Percentiles rank a stretch among this genome's conserved stretches.
phyloP scores from a whole-genome alignment of 2,329 filamentous ascomycete genomes.

The Aureobasidium sp. region DNA sequence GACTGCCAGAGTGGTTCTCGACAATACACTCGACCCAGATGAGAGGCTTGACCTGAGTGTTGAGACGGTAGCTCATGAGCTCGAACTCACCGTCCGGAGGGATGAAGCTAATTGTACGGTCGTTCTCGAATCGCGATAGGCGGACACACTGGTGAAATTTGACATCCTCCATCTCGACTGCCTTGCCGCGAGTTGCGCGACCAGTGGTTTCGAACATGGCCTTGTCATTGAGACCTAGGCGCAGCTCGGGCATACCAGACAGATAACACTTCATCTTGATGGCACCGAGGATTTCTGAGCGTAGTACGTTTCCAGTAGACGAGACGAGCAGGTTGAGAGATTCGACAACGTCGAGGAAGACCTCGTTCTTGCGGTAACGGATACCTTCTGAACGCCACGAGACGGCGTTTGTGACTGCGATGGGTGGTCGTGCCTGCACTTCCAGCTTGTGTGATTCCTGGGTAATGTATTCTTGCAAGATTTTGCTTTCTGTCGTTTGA shows the following conservation, averaged over 20 bases:
- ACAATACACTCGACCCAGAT: constrained; percentile 99
- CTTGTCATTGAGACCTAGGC: constrained; percentile 93
- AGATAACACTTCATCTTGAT: constrained; percentile 99
- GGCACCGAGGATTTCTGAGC: constrained; percentile 91
- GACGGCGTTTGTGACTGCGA: constrained; percentile 96
- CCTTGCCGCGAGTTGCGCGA: constrained; percentile 85
- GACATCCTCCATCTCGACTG: constrained; percentile 99
- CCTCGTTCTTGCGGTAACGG: constrained; percentile 97
- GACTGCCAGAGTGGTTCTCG: constrained; percentile 86
- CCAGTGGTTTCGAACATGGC: constrained; percentile 99
- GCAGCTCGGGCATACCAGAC: constrained; percentile 93
- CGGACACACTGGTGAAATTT: constrained; percentile 99
- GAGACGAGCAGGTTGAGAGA: constrained; percentile 93
- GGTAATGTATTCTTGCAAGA: constrained; percentile 92
- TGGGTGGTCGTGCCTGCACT: constrained; percentile 88
- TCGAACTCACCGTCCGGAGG: constrained; percentile 98
- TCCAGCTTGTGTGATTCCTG: constrained; percentile 99
- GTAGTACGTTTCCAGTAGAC: constrained; percentile 85
- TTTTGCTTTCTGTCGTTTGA: constrained; percentile 97
- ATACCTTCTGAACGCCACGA: constrained; percentile 98
- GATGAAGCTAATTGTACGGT: constrained; percentile 97
- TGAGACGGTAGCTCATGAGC: constrained; percentile 97
- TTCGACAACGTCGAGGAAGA: constrained; percentile 96
- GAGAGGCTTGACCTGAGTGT: constrained; percentile 95
- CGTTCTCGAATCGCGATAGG: constrained; percentile 93